Evolutionary conservation across 768 basidiomycete genomes (phyloP).

Genomic region (Lactarius hengduanensis): DNA sequence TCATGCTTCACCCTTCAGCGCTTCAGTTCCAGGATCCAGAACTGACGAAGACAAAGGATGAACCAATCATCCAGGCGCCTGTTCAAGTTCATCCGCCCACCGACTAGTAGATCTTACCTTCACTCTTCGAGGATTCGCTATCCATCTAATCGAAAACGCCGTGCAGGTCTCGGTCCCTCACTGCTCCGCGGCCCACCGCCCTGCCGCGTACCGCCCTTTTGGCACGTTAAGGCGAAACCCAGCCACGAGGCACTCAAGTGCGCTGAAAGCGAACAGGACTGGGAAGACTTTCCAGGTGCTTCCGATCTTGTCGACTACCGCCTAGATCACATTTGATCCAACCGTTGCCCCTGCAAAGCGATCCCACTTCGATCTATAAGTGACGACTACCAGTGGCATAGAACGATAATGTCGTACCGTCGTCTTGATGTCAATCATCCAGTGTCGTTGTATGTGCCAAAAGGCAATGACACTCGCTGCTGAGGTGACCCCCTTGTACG

Average conservation of each 20-base stretch:
- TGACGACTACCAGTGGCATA: neutral
- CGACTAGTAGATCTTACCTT: neutral
- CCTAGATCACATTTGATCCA: slow-evolving; percentile 83
- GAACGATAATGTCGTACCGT: neutral
- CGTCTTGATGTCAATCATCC: slow-evolving; percentile 79
- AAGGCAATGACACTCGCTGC: slow-evolving; percentile 69
- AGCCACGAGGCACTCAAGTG: slow-evolving; percentile 65
- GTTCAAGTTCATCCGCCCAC: too few species aligned
- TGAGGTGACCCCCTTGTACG: slow-evolving; percentile 68
- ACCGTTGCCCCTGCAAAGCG: slow-evolving; percentile 75
- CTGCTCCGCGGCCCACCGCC: slow-evolving; percentile 38
- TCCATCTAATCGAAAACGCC: neutral
- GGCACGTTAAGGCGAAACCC: slow-evolving; percentile 58
- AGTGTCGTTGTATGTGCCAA: slow-evolving; percentile 81
- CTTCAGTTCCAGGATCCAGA: neutral
- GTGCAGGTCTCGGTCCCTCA: neutral
- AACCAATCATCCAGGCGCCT: neutral
- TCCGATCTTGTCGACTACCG: slow-evolving; percentile 67
- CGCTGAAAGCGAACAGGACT: slow-evolving; percentile 69
- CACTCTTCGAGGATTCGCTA: neutral
- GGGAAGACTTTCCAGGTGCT: slow-evolving; percentile 77
- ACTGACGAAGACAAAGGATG: neutral
- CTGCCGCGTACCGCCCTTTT: slow-evolving; percentile 40
- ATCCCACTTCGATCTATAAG: slow-evolving; percentile 7
- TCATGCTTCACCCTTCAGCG: neutral